A percentile compares a stretch with the other conserved stretches of the same genome.
Evolutionary conservation across 2,329 filamentous ascomycete species (phyloP).

Genomic region (Metarhizium sp.): DNA sequence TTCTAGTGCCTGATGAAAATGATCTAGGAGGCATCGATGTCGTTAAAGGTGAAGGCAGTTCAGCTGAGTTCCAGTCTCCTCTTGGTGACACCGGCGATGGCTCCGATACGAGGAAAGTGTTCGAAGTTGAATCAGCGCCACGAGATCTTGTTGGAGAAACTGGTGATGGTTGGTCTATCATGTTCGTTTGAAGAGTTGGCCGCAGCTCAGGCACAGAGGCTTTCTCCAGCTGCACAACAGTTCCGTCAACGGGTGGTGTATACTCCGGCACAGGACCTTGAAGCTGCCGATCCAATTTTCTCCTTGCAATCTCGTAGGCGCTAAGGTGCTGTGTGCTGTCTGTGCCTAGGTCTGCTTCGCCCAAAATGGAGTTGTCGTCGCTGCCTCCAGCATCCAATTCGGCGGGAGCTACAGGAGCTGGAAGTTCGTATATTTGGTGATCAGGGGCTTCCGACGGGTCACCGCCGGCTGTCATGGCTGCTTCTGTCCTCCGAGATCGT

Average conservation of each 20-base stretch:
- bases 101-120: conserved; percentile 30
- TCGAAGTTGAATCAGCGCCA: conserved; percentile 15
- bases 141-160: conserved; percentile 13
- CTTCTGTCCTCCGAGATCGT: conserved; percentile 16
- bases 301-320: conserved; percentile 40
- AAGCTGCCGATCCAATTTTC: conserved; percentile 41
- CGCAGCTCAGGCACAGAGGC: conserved; percentile 9
- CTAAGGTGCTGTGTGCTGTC: conserved; percentile 30
- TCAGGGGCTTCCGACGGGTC: conserved; percentile 26
- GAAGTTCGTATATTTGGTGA: conserved; percentile 43
- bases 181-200: conserved; percentile 10
- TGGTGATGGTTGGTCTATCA: conserved; percentile 6
- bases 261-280: conserved; percentile 41
- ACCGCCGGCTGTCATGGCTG: conserved; percentile 13
- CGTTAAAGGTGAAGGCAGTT: conserved; percentile 33
- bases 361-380: conserved; percentile 25
- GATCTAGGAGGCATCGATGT: conserved; percentile 18
- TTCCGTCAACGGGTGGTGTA: conserved; percentile 27
- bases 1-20: conserved; percentile 10
- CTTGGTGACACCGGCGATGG: conserved; percentile 40
- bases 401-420: conserved; percentile 34
- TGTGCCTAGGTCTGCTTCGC: conserved; percentile 31
- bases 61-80: conserved; percentile 31
- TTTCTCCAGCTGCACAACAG: conserved; percentile 21
- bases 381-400: conserved; percentile 37